Percentiles rank a stretch among this genome's conserved stretches.
Conservation (phyloP, 1,284 basidiomycete species). For the Tremellales sp. region DNA sequence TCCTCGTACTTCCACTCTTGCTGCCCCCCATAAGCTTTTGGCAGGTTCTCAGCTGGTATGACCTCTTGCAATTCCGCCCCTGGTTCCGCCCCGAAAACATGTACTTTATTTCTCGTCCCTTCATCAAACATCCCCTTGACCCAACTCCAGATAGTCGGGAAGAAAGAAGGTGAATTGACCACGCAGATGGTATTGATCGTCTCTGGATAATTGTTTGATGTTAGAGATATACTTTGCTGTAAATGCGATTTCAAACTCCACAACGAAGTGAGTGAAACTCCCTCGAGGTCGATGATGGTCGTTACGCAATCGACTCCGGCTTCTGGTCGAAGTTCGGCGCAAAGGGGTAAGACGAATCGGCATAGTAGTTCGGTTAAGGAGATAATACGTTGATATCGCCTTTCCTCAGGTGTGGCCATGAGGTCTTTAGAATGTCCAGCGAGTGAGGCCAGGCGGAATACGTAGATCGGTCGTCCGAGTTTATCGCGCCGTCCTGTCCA, state of each 20-base stretch:
- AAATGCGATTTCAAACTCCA: slow-evolving; percentile 18
- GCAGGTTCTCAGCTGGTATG: slow-evolving; percentile 12
- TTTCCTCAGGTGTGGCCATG: not conserved
- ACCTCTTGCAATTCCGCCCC: slow-evolving; percentile 9
- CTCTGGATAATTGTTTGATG: slow-evolving; percentile 19
- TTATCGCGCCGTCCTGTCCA: slow-evolving; percentile 17
- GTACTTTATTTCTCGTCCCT: slow-evolving; percentile 16
- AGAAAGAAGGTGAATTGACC: slow-evolving; percentile 21
- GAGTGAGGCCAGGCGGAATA: slow-evolving; percentile 13
- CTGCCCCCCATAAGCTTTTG: slow-evolving; percentile 16
- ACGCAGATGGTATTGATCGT: slow-evolving; percentile 22
- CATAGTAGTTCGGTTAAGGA: slow-evolving; percentile 17
- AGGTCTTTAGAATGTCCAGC: not conserved
- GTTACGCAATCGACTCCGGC: slow-evolving; percentile 11
- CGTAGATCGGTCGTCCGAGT: slow-evolving; percentile 17
- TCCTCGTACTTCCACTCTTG: slow-evolving; percentile 14
- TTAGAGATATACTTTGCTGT: slow-evolving; percentile 15
- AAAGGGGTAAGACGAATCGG: slow-evolving; percentile 14
- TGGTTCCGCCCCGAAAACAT: slow-evolving; percentile 1
- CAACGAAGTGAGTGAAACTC: slow-evolving; percentile 14
- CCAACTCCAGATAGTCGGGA: slow-evolving; percentile 20
- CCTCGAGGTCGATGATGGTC: slow-evolving; percentile 19
- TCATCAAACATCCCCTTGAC: slow-evolving; percentile 19
- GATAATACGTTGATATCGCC: slow-evolving; percentile 12
- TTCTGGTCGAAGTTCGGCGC: slow-evolving; percentile 10